A percentile compares a stretch with the other conserved stretches of the same genome.
These are phyloP conservation scores for Funneliformis mosseae DNA, from an alignment of 192 early-diverging fungal species.

Conservation along the genomic window DNA sequence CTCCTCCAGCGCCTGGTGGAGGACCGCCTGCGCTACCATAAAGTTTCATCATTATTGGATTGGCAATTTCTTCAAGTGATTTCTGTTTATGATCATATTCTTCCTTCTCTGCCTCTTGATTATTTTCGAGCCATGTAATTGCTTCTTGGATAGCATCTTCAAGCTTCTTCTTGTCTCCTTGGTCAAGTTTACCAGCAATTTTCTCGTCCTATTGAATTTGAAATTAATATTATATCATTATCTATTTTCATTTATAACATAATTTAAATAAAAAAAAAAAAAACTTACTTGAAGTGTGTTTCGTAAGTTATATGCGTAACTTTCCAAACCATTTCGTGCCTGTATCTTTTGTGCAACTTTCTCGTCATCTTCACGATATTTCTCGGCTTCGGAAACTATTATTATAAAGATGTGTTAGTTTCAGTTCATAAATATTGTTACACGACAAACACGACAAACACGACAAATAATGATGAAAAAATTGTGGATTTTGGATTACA, in stretches of 20 bases:
- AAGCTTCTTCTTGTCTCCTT: conserved; percentile 88
- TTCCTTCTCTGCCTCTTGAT: conserved; percentile 91
- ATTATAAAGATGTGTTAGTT: not conserved
- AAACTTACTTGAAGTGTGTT: conserved; percentile 50
- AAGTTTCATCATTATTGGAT: conserved; percentile 97
- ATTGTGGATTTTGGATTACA: not conserved
- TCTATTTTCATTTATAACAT: too few relatives aligned
- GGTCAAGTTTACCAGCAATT: conserved; percentile 75
- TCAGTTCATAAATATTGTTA: too few relatives aligned
- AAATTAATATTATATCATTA: too few relatives aligned
- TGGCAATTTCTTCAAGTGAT: conserved; percentile 90
- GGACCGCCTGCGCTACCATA: conserved; percentile 75
- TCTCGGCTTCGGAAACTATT: conserved; percentile 82
- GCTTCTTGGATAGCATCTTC: conserved; percentile 81
- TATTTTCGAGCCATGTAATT: conserved; percentile 90
- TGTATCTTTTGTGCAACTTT: conserved; percentile 81
- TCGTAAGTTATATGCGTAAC: conserved; percentile 84
- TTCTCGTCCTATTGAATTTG: conserved; percentile 89
- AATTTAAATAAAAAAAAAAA: too few relatives aligned
- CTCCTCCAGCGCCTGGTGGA: not conserved
- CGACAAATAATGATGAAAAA: too few relatives aligned
- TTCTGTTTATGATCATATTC: conserved; percentile 94
- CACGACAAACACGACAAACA: too few relatives aligned
- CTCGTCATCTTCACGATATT: conserved; percentile 95
- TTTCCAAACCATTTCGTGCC: conserved; percentile 87